These are phyloP conservation scores for Cylindrotheca fusiformis DNA, from an alignment of 108 stramenopile genomes.

Conservation along the genomic window DNA sequence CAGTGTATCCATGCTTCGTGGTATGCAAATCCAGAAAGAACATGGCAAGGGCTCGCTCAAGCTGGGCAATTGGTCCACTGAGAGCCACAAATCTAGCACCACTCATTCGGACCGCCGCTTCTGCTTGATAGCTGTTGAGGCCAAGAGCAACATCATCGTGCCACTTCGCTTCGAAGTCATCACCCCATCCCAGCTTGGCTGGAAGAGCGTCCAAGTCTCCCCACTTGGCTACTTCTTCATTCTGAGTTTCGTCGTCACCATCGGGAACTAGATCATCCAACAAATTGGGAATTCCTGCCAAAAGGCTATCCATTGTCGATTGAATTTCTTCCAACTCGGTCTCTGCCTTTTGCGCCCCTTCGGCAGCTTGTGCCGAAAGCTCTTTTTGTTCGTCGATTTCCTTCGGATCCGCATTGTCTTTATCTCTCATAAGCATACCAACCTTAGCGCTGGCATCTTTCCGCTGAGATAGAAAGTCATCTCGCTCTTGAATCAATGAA, in stretches of 20 bases:
- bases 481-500: conserved; percentile 66
- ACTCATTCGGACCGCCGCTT: conserved; percentile 88
- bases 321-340: conserved; percentile 65
- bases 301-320: conserved; percentile 55
- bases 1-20: conserved; percentile 82
- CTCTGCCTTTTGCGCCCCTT: conserved; percentile 55
- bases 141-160: conserved; percentile 92
- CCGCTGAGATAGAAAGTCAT: conserved; percentile 65
- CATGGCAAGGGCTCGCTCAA: conserved; percentile 93
- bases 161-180: conserved; percentile 84
- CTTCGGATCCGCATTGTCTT: conserved; percentile 14
- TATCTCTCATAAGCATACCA: conserved; percentile 63
- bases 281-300: conserved; percentile 90
- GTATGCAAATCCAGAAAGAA: conserved; percentile 91
- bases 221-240: conserved; percentile 82
- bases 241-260: conserved; percentile 80
- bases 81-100: conserved; percentile 93
- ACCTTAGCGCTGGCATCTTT: conserved; percentile 71
- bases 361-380: conserved; percentile 44
- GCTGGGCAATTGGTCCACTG: conserved; percentile 75
- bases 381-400: conserved; percentile 64
- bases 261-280: conserved; percentile 90
- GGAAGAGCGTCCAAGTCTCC: conserved; percentile 69
- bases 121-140: conserved; percentile 82
- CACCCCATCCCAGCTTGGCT: conserved; percentile 68